Evolutionary conservation across 805 yeast genomes (phyloP), one percentile per base, ranked within the genome.

Genomic region (Peterozyma toletana): DNA sequence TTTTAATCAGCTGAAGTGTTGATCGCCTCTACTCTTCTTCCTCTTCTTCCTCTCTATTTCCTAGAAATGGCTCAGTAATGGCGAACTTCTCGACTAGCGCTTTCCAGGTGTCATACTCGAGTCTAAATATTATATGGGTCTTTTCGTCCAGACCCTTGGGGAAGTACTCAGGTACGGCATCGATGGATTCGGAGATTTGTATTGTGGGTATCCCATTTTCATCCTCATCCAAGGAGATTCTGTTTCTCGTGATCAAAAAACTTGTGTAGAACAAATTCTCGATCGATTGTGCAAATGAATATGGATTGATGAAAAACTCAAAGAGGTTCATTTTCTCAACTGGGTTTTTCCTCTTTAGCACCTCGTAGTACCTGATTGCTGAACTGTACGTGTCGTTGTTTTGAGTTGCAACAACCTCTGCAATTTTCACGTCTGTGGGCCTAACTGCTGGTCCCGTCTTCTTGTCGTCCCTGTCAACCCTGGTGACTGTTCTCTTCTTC

Each of bases 201-300:
- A 64, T 49, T 40, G 44, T 57, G 3, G 66, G 69, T 7, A 58
- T 39, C 7, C 63, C 69, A n/a, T 71, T 70, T 3, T 64, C 66
- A 44, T 75, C 80, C 38, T 68, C 70, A n/a, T 68, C 76, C 17
- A 88, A 51, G 18, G 67, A 63, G 33, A 88, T 60, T 51, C 69
- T 77, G 0, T 86, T 89, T 53, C 86, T 95, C 53, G 81, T 76
- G 2, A 88, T 76, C 38, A 91, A 63, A 54, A 90, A 89, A 57
- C 96, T 84, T 0, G 86, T 73, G 54, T 81, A 86, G 54, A 90
- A 90, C 53, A 91, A 62, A 56, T 87, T 88, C 58, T 91, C 97
- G 2, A 90, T 80, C 1, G 89, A 75, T 57, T 83, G 89, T 1
- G 84, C 68, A 60, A 83, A 90, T 6, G 91, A 82, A 13, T 63